These are phyloP conservation scores for Apophysomyces variabilis DNA, from an alignment of 371 early-diverging fungal genomes.

Conservation along the genomic window DNA sequence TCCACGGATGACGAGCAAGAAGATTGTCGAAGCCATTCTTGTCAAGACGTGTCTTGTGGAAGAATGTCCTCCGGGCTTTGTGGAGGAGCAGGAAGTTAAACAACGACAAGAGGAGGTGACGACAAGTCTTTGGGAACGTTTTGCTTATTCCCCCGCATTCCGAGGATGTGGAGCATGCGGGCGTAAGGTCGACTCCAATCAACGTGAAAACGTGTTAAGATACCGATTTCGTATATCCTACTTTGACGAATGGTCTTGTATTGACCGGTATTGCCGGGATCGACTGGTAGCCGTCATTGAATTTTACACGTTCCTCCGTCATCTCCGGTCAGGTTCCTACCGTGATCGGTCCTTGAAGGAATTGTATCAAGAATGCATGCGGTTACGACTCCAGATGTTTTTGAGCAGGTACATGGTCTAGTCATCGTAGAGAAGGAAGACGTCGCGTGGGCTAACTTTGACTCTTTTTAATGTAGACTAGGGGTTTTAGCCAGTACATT, in stretches of 20 bases:
- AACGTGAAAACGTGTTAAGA: constrained; percentile 59
- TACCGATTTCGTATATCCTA: constrained; percentile 76
- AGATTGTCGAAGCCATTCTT: constrained; percentile 83
- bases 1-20: constrained; percentile 76
- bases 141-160: constrained; percentile 43
- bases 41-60: constrained; percentile 80
- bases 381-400: constrained; percentile 72
- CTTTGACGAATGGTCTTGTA: constrained; percentile 73
- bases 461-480: background rate
- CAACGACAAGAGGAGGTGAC: constrained; percentile 32
- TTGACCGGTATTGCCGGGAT: constrained; percentile 80
- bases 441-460: background rate
- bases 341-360: constrained; percentile 67
- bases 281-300: constrained; percentile 76
- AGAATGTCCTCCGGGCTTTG: constrained; percentile 50
- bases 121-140: constrained; percentile 57
- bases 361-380: constrained; percentile 66
- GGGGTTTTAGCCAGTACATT: background rate
- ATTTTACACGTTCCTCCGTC: constrained; percentile 79
- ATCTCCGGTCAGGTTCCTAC: constrained; percentile 73
- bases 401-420: constrained; percentile 32
- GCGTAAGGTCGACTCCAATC: constrained; percentile 23
- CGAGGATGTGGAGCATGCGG: constrained; percentile 50
- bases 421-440: background rate
- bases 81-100: constrained; percentile 26